phyloP scores from a whole-genome alignment of 1,139 yeast species.

The Pichia kudriavzevii region DNA sequence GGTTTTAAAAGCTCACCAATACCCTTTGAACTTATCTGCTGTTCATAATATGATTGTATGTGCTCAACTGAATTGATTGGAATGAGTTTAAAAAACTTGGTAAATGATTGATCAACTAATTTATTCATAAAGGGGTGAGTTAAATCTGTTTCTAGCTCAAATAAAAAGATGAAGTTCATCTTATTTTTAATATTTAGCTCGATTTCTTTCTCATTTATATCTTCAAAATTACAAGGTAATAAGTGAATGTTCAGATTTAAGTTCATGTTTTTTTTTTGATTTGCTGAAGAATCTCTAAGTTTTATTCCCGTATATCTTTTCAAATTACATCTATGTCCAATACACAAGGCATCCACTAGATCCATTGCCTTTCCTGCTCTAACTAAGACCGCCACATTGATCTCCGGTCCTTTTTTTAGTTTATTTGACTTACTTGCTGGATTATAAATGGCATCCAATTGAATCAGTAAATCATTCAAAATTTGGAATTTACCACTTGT shows the following conservation, averaged over 20 bases:
- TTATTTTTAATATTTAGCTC: slow-evolving; percentile 6
- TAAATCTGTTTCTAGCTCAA: slow-evolving; percentile 63
- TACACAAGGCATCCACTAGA: slow-evolving; percentile 64
- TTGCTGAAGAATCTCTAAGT: slow-evolving; percentile 25
- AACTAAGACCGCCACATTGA: slow-evolving; percentile 45
- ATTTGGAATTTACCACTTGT: slow-evolving; percentile 83
- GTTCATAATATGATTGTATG: slow-evolving; percentile 33
- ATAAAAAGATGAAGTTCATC: slow-evolving; percentile 46
- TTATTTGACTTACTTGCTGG: slow-evolving; percentile 16
- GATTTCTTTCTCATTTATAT: slow-evolving; percentile 24
- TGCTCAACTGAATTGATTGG: slow-evolving; percentile 84
- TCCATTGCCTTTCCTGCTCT: slow-evolving; percentile 63
- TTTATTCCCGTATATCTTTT: slow-evolving; percentile 59
- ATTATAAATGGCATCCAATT: slow-evolving; percentile 25
- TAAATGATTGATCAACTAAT: slow-evolving; percentile 29
- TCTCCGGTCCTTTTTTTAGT: slow-evolving; percentile 8
- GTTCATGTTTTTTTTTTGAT: slow-evolving; percentile 31
- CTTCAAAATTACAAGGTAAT: slow-evolving; percentile 41
- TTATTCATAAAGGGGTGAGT: slow-evolving; percentile 17
- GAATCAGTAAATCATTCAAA: slow-evolving; percentile 49
- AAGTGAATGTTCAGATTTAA: slow-evolving; percentile 33
- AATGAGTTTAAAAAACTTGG: slow-evolving; percentile 55
- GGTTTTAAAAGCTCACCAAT: slow-evolving; percentile 44
- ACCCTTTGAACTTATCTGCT: slow-evolving; percentile 27
- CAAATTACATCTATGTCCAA: slow-evolving; percentile 62